Base-by-base conservation (phyloP, 352 stramenopile species). In the Phytophthora citricola region DNA sequence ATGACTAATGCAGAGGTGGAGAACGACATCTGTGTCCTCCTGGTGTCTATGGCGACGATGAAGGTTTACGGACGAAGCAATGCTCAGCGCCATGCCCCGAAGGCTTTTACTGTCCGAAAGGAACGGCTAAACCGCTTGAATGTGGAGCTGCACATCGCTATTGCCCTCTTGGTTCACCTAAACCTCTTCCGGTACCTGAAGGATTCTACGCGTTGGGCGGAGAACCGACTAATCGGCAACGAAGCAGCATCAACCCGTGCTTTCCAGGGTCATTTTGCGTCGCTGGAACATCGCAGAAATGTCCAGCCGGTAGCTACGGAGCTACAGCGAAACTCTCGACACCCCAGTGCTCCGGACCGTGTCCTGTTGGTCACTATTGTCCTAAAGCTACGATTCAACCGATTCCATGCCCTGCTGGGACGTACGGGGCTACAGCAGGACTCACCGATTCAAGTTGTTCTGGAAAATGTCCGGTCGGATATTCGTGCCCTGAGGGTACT, bases 351-450 rank as follows among this genome's bases (percentile, higher is more conserved):
- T 74, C 82, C 0, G 75, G 63, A 0, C 34, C 27, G 4, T 95
- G 85, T 55, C 81, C 81, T 9, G 76, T 78, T 2, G 87, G 87
- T 0, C 73, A 83, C 54, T 95, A 83, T 41, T 95, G 87, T 27
- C 79, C 77, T 9, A 59, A 49, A 46, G 45, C 38, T 0, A 87
- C 59, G 0, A 51, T 58, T 1, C 7, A 39, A 6, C 69, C 83
- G 2, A 70, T 66, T 5, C 48, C 72, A 7, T 90, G 79, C 41
- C 76, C 86, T 10, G 65, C 69, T 10, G 89, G 90, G 2, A 81
- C 59, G 9, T 97, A 80, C 58, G 90, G 90, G 22, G 76, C 58
- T 3, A 58, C 38, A 4, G 58, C 59, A n/a, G 86, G 86, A 1
- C 47, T 79, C 9, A 69, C 41, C 0, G 58, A 81, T n/a, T 26